phyloP scores from a whole-genome alignment of 2,329 filamentous ascomycete genomes.

The Pseudogymnoascus sp. region DNA sequence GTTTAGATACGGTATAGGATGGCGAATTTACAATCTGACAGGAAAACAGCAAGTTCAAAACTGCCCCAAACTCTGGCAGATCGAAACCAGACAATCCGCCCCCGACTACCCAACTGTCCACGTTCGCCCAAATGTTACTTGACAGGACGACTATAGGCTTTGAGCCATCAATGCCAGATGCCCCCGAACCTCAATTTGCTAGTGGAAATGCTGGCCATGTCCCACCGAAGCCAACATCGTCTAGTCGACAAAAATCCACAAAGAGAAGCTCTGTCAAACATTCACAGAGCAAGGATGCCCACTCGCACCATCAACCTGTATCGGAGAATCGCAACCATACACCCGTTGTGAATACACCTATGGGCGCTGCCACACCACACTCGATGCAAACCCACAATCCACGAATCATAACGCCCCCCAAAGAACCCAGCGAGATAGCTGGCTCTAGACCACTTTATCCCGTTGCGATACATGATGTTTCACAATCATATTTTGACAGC shows the following conservation, averaged over 20 bases:
- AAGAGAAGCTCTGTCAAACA: conserved; percentile 2
- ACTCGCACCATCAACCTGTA: neutral
- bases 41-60: conserved; percentile 49
- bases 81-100: conserved; percentile 14
- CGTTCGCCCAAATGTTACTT: conserved; percentile 28
- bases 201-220: neutral
- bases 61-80: conserved; percentile 33
- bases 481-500: conserved; percentile 21
- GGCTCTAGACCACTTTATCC: conserved; percentile 18
- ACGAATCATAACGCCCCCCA: neutral
- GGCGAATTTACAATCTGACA: neutral
- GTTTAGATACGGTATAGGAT: conserved; percentile 12
- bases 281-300: neutral
- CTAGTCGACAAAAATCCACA: neutral
- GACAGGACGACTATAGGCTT: conserved; percentile 26
- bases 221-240: neutral
- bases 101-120: conserved; percentile 22
- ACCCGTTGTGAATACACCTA: neutral
- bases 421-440: conserved; percentile 4
- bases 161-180: conserved; percentile 19
- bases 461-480: conserved; percentile 23
- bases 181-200: conserved; percentile 14
- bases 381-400: neutral
- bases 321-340: neutral
- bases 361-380: neutral